phyloP scores from a whole-genome alignment of 768 basidiomycete genomes.

The Crassisporium funariophilum region DNA sequence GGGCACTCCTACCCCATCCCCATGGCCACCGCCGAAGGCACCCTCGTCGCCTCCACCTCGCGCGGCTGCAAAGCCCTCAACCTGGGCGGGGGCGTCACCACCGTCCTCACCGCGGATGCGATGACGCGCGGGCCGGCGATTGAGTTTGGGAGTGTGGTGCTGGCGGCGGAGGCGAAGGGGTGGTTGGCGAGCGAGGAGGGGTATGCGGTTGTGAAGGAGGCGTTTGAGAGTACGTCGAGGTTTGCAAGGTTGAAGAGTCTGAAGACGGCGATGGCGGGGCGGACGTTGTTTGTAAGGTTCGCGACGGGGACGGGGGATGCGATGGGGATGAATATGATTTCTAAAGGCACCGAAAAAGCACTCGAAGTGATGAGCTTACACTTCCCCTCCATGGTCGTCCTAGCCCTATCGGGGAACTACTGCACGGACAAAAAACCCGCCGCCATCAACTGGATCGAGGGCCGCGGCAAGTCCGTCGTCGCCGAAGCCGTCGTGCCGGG shows the following conservation, averaged over 20 bases:
- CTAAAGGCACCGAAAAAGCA: slow-evolving; percentile 96
- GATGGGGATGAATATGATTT: slow-evolving; percentile 99
- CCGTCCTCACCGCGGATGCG: slow-evolving; percentile 87
- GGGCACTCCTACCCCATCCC: slow-evolving; percentile 86
- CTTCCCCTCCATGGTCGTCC: slow-evolving; percentile 90
- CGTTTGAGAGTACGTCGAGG: slow-evolving; percentile 93
- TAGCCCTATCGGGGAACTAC: slow-evolving; percentile 95
- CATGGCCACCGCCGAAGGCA: slow-evolving; percentile 99
- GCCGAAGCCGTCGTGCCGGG: slow-evolving; percentile 95
- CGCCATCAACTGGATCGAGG: slow-evolving; percentile 99
- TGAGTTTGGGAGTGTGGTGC: slow-evolving; percentile 82
- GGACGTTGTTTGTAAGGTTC: slow-evolving; percentile 92
- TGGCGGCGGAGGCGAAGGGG: slow-evolving; percentile 81
- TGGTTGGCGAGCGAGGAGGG: slow-evolving; percentile 90
- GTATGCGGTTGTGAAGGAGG: slow-evolving; percentile 69
- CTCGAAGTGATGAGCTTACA: slow-evolving; percentile 73
- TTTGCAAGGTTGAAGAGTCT: slow-evolving; percentile 86
- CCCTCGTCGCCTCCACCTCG: slow-evolving; percentile 95
- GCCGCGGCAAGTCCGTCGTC: slow-evolving; percentile 96
- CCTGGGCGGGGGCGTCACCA: slow-evolving; percentile 92
- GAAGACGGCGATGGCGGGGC: slow-evolving; percentile 90
- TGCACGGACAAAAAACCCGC: slow-evolving; percentile 99
- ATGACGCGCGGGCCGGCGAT: slow-evolving; percentile 99
- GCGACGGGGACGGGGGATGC: slow-evolving; percentile 95
- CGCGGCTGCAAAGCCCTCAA: slow-evolving; percentile 98